Percentiles rank a stretch among this genome's conserved stretches.
Evolutionary conservation across 306 rosid species (phyloP).

Genomic region (Arachis stenosperma): DNA sequence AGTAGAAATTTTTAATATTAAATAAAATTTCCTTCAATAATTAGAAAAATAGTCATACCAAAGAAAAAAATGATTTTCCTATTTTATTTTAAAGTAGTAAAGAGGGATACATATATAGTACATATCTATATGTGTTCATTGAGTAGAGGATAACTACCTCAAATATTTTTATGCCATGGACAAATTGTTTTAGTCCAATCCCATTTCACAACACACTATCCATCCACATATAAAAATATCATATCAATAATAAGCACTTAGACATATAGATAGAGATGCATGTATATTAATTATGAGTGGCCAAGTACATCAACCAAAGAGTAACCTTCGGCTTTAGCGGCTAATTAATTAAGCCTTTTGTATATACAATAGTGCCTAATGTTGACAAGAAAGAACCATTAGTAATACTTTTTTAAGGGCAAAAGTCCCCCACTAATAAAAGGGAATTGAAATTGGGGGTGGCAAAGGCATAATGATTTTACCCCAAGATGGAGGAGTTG

Average conservation of each 20-base stretch:
- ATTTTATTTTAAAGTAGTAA: constrained; percentile 29
- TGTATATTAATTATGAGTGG: constrained; percentile 40
- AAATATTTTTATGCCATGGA: constrained; percentile 36
- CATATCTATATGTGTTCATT: background rate
- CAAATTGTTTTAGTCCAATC: constrained; percentile 36
- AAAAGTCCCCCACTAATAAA: constrained; percentile 53
- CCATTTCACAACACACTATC: constrained; percentile 37
- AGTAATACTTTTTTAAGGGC: constrained; percentile 49
- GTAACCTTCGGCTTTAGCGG: constrained; percentile 38
- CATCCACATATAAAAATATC: constrained; percentile 40
- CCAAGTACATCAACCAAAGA: constrained; percentile 48
- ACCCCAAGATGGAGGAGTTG: constrained; percentile 54
- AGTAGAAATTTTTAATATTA: no score
- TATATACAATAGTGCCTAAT: constrained; percentile 48
- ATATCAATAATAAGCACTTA: constrained; percentile 28
- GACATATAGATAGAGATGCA: no score
- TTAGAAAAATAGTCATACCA: no score
- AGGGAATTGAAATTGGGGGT: constrained; percentile 24
- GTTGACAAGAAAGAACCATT: constrained; percentile 56
- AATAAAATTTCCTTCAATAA: no score
- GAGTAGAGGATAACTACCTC: constrained; percentile 23
- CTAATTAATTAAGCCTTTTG: background rate
- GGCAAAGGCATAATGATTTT: constrained; percentile 50
- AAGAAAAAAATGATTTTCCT: background rate
- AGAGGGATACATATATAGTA: constrained; percentile 32